Percentiles rank a stretch among this genome's conserved stretches.
These are phyloP conservation scores for Trypanosoma melophagium DNA, from an alignment of 208 protist genomes.

Conservation along the genomic window DNA sequence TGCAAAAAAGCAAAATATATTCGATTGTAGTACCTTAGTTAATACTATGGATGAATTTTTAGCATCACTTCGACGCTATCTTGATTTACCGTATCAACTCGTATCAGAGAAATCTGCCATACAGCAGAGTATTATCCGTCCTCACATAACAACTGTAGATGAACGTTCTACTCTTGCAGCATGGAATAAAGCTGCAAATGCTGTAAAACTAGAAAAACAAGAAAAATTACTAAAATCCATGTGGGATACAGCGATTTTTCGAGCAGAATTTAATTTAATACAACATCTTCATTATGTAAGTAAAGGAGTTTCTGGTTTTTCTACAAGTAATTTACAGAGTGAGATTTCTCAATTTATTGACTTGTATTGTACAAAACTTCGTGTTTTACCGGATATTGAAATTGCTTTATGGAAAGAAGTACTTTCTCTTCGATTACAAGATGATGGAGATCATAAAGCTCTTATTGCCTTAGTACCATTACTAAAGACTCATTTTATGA, in stretches of 20 bases:
- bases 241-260: slow-evolving; percentile 67
- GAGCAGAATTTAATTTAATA: slow-evolving; percentile 67
- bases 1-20: slow-evolving; percentile 14
- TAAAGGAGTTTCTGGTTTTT: slow-evolving; percentile 11
- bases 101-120: slow-evolving; percentile 33
- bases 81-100: slow-evolving; percentile 75
- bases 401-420: slow-evolving; percentile 61
- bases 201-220: neutral
- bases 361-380: slow-evolving; percentile 50
- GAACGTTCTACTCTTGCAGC: slow-evolving; percentile 47
- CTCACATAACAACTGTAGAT: slow-evolving; percentile 73
- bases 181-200: slow-evolving; percentile 21
- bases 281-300: slow-evolving; percentile 50
- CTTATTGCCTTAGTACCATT: slow-evolving; percentile 55
- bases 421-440: slow-evolving; percentile 26
- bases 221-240: slow-evolving; percentile 43
- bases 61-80: slow-evolving; percentile 53
- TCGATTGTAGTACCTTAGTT: slow-evolving; percentile 9
- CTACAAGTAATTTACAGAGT: slow-evolving; percentile 31
- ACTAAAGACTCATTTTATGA: slow-evolving; percentile 55
- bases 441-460: slow-evolving; percentile 12
- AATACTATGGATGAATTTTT: slow-evolving; percentile 48
- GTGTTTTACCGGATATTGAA: slow-evolving; percentile 58
- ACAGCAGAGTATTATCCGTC: slow-evolving; percentile 44
- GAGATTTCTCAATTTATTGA: slow-evolving; percentile 51